Conservation (phyloP, 192 early-diverging fungal genomes). For the Backusella tarrabulga region DNA sequence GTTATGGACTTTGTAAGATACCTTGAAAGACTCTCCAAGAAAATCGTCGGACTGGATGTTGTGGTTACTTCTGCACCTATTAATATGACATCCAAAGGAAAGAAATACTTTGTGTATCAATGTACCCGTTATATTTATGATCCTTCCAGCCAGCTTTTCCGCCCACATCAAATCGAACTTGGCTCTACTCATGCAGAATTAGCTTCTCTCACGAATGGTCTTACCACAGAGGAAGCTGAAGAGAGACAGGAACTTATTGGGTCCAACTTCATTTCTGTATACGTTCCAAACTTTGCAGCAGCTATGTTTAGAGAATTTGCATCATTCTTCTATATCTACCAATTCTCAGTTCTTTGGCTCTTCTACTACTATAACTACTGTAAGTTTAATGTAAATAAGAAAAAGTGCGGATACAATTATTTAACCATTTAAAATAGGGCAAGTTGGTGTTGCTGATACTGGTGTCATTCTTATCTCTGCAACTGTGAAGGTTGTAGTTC, state of each 20-base stretch:
- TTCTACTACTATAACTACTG: conserved; percentile 55
- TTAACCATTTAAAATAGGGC: conserved; percentile 11
- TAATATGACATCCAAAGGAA: conserved; percentile 43
- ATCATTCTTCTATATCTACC: conserved; percentile 56
- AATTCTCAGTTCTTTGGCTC: conserved; percentile 48
- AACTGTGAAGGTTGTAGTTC: conserved; percentile 48
- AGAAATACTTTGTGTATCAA: conserved; percentile 65
- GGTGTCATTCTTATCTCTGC: conserved; percentile 50
- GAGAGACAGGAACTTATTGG: conserved; percentile 59
- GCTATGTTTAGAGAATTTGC: conserved; percentile 59
- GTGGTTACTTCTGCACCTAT: conserved; percentile 43
- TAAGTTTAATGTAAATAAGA: not conserved
- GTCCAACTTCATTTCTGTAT: conserved; percentile 67
- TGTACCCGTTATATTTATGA: conserved; percentile 76
- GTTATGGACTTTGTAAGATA: conserved; percentile 32
- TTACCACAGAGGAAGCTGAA: conserved; percentile 50
- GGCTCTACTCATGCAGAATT: conserved; percentile 49
- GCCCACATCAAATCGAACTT: conserved; percentile 56
- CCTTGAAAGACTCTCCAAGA: conserved; percentile 23
- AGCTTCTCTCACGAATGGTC: conserved; percentile 38
- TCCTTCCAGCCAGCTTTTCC: conserved; percentile 44
- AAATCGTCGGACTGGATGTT: conserved; percentile 39
- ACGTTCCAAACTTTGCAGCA: conserved; percentile 51
- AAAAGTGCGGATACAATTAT: not conserved
- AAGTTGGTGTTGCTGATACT: conserved; percentile 54